A percentile compares a stretch with the other conserved stretches of the same genome.
Evolutionary conservation across 73 alveolate species (phyloP).

Genomic region (Breviolum minutum): DNA sequence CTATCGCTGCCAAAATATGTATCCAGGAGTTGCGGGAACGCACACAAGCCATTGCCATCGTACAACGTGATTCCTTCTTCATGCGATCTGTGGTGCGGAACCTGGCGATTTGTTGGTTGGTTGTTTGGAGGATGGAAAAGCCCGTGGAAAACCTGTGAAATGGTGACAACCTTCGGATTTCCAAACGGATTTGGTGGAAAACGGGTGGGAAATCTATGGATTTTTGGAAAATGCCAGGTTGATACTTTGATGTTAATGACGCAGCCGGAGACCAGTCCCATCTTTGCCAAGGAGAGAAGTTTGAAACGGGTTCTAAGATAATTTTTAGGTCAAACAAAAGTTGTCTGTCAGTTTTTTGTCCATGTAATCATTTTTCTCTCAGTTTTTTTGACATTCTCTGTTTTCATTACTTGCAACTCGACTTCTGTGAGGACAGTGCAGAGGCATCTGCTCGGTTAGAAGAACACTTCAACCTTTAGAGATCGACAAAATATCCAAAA

Average conservation of each 20-base stretch:
- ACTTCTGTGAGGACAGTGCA: neutral
- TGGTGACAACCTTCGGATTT: too few species aligned
- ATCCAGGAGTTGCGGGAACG: slow-evolving; percentile 42
- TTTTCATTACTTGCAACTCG: too few species aligned
- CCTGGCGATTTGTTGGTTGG: neutral
- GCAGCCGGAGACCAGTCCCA: slow-evolving; percentile 62
- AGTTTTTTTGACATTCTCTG: too few species aligned
- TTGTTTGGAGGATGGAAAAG: neutral
- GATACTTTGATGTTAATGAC: slow-evolving; percentile 49
- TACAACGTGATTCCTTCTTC: slow-evolving; percentile 35
- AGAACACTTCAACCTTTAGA: neutral
- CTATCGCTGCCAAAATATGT: neutral
- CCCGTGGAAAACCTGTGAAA: too few species aligned
- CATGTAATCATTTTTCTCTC: too few species aligned
- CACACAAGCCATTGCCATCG: slow-evolving; percentile 61
- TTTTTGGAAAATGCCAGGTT: too few species aligned
- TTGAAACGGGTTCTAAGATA: neutral
- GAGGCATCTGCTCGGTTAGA: neutral
- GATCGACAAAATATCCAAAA: neutral
- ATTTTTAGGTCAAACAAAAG: neutral
- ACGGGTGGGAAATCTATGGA: too few species aligned
- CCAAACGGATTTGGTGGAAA: too few species aligned
- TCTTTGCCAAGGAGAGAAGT: slow-evolving; percentile 29
- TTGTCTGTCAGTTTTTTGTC: too few species aligned
- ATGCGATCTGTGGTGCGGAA: slow-evolving; percentile 40